phyloP scores from a whole-genome alignment of 495 filamentous ascomycete genomes.

The Talaromyces ruber region DNA sequence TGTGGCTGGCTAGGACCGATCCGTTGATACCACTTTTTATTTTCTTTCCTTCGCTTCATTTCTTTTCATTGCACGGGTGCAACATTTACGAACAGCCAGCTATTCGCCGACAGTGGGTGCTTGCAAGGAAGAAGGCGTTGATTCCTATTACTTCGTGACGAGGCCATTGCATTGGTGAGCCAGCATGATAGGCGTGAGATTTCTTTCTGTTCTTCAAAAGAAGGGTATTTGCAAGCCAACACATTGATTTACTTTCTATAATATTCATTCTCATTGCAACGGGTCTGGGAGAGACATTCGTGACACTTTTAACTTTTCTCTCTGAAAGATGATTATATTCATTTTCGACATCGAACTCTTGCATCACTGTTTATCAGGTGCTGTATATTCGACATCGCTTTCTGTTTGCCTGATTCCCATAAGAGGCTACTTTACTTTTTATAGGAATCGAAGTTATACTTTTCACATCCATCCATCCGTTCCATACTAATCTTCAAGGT shows the following conservation, averaged over 20 bases:
- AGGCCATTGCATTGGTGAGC: conserved; percentile 6
- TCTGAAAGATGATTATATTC: background rate
- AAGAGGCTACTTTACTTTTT: background rate
- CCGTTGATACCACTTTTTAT: conserved; percentile 5
- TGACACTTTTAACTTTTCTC: background rate
- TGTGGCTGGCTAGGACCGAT: conserved; percentile 26
- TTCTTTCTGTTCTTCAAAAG: conserved; percentile 5
- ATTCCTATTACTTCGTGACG: conserved; percentile 2
- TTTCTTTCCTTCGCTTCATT: conserved; percentile 11
- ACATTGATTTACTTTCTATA: background rate
- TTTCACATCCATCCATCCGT: background rate
- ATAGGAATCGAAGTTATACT: background rate
- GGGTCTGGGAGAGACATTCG: background rate
- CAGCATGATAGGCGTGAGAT: conserved; percentile 10
- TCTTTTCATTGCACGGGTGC: conserved; percentile 5
- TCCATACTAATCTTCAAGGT: background rate
- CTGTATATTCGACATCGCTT: background rate
- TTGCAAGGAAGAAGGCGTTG: conserved; percentile 7
- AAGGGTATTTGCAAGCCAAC: background rate
- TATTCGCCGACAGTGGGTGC: background rate
- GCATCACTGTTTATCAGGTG: background rate
- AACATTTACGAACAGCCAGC: background rate
- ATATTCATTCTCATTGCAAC: background rate
- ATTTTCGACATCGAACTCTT: background rate
- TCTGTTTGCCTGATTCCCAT: background rate